Evolutionary conservation across 768 basidiomycete species (phyloP), one percentile per base, ranked within the genome.

Genomic region (Candolleomyces efflorescens): DNA sequence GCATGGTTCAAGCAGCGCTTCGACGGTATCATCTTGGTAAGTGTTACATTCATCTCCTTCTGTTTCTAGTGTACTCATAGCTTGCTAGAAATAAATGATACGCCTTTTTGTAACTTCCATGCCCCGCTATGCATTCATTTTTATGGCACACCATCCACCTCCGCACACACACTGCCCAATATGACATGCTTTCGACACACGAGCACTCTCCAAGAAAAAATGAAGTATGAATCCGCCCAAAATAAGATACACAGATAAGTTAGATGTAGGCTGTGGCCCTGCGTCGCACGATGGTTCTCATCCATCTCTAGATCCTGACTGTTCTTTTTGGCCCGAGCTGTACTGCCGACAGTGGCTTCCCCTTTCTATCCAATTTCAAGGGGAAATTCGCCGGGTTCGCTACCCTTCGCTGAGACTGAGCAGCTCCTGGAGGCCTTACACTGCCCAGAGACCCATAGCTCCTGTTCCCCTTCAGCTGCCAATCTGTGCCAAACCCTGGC

Each of bases 1-100:
- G 78, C 88, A 63, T 98, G 96, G 96, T 98, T 95, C 93, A 98
- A 98, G 86, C 92, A 94, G 78, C 84, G 95, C 68, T 98, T 96
- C 82, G 94, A 98, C 73, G 94, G 94, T 79, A 94, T 96, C 74
- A 94, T 98, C 78, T 76, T 92, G 73, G 91, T 93, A 69, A 64
- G 89, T 78, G 23, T 2, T 32, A 32, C 7, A 32, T 32, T 5
- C 26, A 37, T 61, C 32, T 60, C 43, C 9, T 41, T 50, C 24
- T 38, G 53, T 13, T 45, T 18, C 18, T 26, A 26, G 26, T 36
- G 58, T 62, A 61, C 56, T 46, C 47, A 51, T 45, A 9, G 48
- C 23, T 62, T 18, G 45, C 26, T 56, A 75, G 71, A 73, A 73
- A 73, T 73, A 73, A 71, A 70, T 52, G 24, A 59, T 62, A 60